Evolutionary conservation across 805 yeast species (phyloP), one percentile per base, ranked within the genome.

Genomic region (Yamadazyma laniorum): DNA sequence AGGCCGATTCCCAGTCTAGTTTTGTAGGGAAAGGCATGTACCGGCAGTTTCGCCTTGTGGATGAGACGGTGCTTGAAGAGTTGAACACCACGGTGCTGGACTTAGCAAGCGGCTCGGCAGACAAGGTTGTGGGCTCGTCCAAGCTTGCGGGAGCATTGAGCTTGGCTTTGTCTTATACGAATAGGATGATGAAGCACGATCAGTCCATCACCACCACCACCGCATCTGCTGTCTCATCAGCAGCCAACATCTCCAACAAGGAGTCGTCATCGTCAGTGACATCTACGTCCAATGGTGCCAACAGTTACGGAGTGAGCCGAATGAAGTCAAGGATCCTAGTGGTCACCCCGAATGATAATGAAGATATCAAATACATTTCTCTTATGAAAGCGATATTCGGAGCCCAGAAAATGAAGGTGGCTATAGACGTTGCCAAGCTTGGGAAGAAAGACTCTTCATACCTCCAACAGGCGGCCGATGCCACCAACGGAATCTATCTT

Each of bases 351-450:
- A 79, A 82, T 47, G 87, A 80, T 45, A 89, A 87, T 50, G 80
- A 79, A 39, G 79, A 88, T 4, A 68, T 87, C 36, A 87, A 86
- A 41, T 95, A 93, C 58, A 86, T 91, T 30, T 85, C 97, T 4
- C 81, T 88, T 30, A 93, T 93, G 98, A 93, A 93, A 60, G 75
- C 93, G 43, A 91, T 93, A 21, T 93, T 93, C 63, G 91, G 97
- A 0, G 96, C 98, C 0, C 96, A 93, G 50, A 91, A 90, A 59
- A 76, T 85, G 84, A 82, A 80, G 50, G 78, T 90, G 13, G 85
- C 96, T 2, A 80, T 93, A 16, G 98, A 93, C 59, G 90, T 90
- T 9, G 91, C 95, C 43, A 89, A 90, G 53, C 65, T 93, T 19
- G 83, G 83, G 1, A 48, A 53, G 6, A 43, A 45, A 19, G 78